Percentiles rank a stretch among this genome's conserved stretches.
Conservation (phyloP, 768 basidiomycete genomes). For the Boletus pseudo-olivaceus region DNA sequence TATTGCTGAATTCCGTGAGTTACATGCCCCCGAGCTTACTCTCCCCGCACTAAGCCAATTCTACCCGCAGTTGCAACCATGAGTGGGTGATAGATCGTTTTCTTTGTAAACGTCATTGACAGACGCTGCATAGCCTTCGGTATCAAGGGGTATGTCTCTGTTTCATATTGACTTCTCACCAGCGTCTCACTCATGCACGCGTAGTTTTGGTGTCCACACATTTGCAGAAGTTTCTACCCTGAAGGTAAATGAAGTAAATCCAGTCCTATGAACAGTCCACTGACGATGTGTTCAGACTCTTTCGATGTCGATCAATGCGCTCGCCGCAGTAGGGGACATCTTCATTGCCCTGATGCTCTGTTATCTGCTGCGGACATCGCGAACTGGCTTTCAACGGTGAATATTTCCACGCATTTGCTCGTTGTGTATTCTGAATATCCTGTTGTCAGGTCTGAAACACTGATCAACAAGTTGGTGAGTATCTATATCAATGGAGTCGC, state of each 20-base stretch:
- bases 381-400: slow-evolving; percentile 52
- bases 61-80: slow-evolving; percentile 29
- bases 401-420: neutral
- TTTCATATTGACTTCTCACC: neutral
- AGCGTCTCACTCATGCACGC: slow-evolving; percentile 2
- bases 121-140: slow-evolving; percentile 32
- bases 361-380: slow-evolving; percentile 42
- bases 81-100: slow-evolving; percentile 24
- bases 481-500: neutral
- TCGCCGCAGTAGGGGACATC: slow-evolving; percentile 50
- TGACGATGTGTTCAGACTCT: slow-evolving; percentile 26
- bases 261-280: neutral
- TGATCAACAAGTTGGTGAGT: slow-evolving; percentile 47
- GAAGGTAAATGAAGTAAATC: slow-evolving; percentile 34
- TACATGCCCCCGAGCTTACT: too few relatives aligned
- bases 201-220: slow-evolving; percentile 40
- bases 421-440: neutral
- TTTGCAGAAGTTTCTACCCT: slow-evolving; percentile 46
- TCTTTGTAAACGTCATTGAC: slow-evolving; percentile 2
- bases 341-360: slow-evolving; percentile 49
- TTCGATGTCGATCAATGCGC: slow-evolving; percentile 54
- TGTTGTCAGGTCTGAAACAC: slow-evolving; percentile 41
- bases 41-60: slow-evolving; percentile 6
- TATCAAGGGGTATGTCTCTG: slow-evolving; percentile 33
- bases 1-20: slow-evolving; percentile 40